A percentile compares a stretch with the other conserved stretches of the same genome.
Evolutionary conservation across 2,329 filamentous ascomycete species (phyloP).

Genomic region (Ophiostoma piceae): DNA sequence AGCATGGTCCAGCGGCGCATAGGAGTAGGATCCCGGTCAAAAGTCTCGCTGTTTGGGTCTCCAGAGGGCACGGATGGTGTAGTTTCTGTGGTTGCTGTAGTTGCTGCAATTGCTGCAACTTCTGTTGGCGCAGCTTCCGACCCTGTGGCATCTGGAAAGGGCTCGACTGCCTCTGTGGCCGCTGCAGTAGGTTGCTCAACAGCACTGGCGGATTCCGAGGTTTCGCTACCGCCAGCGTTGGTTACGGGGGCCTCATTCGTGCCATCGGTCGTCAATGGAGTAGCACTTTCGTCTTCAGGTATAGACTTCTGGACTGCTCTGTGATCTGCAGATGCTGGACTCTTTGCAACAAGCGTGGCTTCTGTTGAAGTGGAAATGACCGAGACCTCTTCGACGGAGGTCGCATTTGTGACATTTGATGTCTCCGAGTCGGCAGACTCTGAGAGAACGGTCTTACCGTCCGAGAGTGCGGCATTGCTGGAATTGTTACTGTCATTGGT

Average conservation of each 20-base stretch:
- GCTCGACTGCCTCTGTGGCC: neutral
- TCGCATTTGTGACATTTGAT: neutral
- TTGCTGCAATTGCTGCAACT: neutral
- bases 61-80: neutral
- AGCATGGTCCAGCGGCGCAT: conserved; percentile 36
- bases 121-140: neutral
- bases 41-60: conserved; percentile 18
- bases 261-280: neutral
- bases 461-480: neutral
- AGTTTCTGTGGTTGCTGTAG: neutral
- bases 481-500: neutral
- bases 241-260: neutral
- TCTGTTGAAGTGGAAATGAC: neutral
- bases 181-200: neutral
- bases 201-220: neutral
- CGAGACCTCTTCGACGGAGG: neutral
- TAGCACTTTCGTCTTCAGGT: neutral
- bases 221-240: neutral
- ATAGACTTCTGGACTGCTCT: too few relatives aligned
- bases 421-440: neutral
- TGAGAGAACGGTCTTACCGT: neutral
- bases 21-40: conserved; percentile 28
- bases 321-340: neutral
- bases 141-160: neutral
- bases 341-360: neutral